Evolutionary conservation across 495 filamentous ascomycete species (phyloP).

Genomic region (Penicillium cosmopolitanum): DNA sequence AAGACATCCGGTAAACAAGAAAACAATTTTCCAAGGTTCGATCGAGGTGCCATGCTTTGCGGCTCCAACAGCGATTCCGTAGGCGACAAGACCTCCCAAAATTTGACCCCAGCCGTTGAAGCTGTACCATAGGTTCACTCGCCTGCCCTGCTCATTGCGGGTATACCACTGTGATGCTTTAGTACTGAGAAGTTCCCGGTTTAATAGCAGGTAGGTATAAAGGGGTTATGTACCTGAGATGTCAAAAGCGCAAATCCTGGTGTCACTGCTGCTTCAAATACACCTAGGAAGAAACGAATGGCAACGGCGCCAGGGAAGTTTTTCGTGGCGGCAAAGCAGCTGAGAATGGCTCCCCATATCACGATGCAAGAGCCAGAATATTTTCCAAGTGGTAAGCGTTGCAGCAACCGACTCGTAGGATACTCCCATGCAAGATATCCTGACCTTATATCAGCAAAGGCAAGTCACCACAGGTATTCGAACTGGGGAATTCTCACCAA

Average conservation of each 20-base stretch:
- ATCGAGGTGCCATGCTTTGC: conserved; percentile 50
- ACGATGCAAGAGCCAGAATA: conserved; percentile 56
- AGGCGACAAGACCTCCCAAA: conserved; percentile 61
- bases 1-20: conserved; percentile 62
- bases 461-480: neutral
- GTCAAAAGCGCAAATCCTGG: conserved; percentile 64
- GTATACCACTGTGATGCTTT: conserved; percentile 55
- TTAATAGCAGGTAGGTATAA: no score
- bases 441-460: conserved; percentile 3
- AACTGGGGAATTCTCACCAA: conserved; percentile 35
- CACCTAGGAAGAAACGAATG: conserved; percentile 58
- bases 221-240: conserved; percentile 30
- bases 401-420: conserved; percentile 58
- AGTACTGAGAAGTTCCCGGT: neutral
- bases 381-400: conserved; percentile 57
- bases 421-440: conserved; percentile 64
- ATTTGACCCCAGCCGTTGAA: conserved; percentile 62
- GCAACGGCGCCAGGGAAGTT: conserved; percentile 49
- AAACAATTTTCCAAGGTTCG: conserved; percentile 65
- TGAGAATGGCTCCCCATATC: conserved; percentile 56
- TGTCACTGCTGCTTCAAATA: conserved; percentile 60
- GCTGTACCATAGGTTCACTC: conserved; percentile 60
- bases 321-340: conserved; percentile 49
- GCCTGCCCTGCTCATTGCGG: conserved; percentile 53
- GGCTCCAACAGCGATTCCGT: conserved; percentile 62